Conservation (phyloP, 768 basidiomycete species). For the Lenzites betulinus region DNA sequence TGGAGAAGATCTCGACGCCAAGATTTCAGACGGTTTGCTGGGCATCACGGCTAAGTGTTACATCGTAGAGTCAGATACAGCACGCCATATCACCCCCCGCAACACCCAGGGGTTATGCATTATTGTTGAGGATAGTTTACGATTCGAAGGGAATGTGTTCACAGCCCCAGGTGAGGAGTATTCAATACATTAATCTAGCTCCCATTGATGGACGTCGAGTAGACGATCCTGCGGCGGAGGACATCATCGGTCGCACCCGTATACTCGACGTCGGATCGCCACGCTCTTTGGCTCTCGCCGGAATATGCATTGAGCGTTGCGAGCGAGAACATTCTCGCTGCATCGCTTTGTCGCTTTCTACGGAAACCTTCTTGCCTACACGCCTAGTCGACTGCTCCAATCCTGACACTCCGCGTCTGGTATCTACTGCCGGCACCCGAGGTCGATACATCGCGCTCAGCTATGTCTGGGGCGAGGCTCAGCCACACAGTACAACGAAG, state of each 20-base stretch:
- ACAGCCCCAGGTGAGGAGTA: too few relatives aligned
- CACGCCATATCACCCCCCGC: too few relatives aligned
- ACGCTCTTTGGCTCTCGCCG: neutral
- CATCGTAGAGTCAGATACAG: too few relatives aligned
- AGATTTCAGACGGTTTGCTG: too few relatives aligned
- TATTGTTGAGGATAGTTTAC: too few relatives aligned
- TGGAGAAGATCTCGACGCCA: too few relatives aligned
- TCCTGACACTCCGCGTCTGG: neutral
- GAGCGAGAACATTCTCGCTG: constrained; percentile 3
- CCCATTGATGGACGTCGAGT: too few relatives aligned
- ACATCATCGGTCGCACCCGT: neutral
- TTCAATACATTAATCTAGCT: too few relatives aligned
- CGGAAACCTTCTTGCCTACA: neutral
- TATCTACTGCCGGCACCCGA: neutral
- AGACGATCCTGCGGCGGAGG: constrained; percentile 6
- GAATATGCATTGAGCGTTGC: constrained; percentile 2
- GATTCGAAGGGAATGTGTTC: too few relatives aligned
- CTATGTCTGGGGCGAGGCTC: constrained; percentile 10
- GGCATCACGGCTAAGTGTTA: too few relatives aligned
- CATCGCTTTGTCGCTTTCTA: neutral
- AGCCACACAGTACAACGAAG: constrained; percentile 1
- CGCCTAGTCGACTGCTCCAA: constrained; percentile 15
- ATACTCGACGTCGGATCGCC: neutral
- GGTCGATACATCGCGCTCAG: constrained; percentile 11
- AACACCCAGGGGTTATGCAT: too few relatives aligned